Conservation (phyloP, 139 green algal genomes). For the Chlamydomonas applanata region DNA sequence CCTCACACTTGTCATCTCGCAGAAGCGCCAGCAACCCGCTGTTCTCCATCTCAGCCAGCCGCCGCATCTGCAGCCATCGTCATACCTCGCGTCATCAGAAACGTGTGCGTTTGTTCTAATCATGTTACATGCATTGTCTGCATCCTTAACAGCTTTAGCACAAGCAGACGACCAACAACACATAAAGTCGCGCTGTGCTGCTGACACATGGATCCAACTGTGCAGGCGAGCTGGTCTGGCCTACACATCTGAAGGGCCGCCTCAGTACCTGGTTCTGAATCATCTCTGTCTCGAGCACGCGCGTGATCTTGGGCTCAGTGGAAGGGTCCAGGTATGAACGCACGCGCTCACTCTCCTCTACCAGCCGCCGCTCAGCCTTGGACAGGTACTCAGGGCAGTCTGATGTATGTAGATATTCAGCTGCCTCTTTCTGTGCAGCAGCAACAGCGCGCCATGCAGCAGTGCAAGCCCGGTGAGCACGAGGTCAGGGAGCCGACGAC, state of each 20-base stretch:
- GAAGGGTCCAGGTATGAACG: conserved; percentile 79
- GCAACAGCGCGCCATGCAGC: background rate
- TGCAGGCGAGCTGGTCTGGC: background rate
- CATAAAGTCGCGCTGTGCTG: background rate
- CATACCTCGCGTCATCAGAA: background rate
- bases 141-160: no score
- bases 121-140: no score
- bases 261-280: conserved; percentile 70
- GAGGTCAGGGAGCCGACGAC: background rate
- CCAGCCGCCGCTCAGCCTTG: conserved; percentile 77
- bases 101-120: no score
- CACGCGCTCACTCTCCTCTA: conserved; percentile 88
- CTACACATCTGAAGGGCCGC: background rate
- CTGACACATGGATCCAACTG: background rate
- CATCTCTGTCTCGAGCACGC: conserved; percentile 86
- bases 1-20: conserved; percentile 72
- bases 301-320: conserved; percentile 73
- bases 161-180: background rate
- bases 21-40: conserved; percentile 84
- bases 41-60: conserved; percentile 93
- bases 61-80: conserved; percentile 72
- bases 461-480: background rate
- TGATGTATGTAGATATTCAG: conserved; percentile 67
- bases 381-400: conserved; percentile 91
- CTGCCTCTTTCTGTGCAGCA: conserved; percentile 66